Base-by-base conservation (phyloP, 805 yeast genomes). In the Starmera dryadoides region DNA sequence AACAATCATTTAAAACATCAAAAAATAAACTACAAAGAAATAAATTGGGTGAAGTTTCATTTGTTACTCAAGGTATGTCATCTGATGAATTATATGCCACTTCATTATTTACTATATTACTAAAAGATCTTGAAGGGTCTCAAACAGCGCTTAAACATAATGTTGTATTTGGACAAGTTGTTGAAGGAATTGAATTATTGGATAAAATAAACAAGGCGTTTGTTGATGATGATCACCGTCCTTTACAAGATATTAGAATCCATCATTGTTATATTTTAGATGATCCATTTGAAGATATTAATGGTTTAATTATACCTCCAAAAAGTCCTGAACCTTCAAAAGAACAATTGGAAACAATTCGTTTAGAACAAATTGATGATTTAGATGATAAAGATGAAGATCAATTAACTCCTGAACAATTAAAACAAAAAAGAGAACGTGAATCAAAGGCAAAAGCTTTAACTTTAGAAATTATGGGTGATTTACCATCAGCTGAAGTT, bases 391-490 rank as follows among this genome's bases (percentile, higher is more conserved):
- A 43, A 14, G 49, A 44, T 2, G 55, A 49, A 6, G 56, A 46
- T 19, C 53, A 52, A 14, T 43, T 43, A 16, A 42, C 58, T 18
- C 66, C 60, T 25, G 52, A 45, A 14, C 59, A 53, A 29, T 46
- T 51, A 12, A 50, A 53, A 34, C 39, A 48, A 30, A 45, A 48
- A 33, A 44, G 48, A 21, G 61, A 58, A 18, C 58, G 52, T 16
- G 67, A 66, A 28, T 68, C 79, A 1, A 59, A 66, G 4, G 62
- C 79, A 2, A 76, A 76, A 40, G 83, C 85, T 2, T 53, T 81
- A 26, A 71, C 86, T 1, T 58, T 81, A 35, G 86, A 81, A 48
- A 59, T 80, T 43, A 62, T 81, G 33, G 85, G 85, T 0, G 86
- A 81, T 47, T 45, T 81, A 7, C 80, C 82, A 1, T 63, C 66